Base-by-base conservation (phyloP, 2,329 filamentous ascomycete genomes). In the Lizonia empirigonia region DNA sequence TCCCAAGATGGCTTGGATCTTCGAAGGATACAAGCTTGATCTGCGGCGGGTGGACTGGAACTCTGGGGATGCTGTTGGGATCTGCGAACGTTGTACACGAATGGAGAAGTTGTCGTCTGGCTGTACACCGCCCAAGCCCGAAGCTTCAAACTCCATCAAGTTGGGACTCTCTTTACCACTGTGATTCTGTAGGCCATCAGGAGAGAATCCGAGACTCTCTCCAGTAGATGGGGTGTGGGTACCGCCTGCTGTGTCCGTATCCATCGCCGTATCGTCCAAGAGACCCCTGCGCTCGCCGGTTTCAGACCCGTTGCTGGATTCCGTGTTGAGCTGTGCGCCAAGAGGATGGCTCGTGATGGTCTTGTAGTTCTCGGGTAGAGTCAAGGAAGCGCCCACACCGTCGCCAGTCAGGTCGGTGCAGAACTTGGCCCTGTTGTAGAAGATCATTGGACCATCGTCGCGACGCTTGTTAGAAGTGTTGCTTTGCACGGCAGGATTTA, bases 401-500 rank as follows among this genome's bases (percentile, higher is more conserved):
- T 91, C 87, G 2, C 87, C 86, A 13, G 86, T 89, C 3, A 94
- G 74, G 68, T 96, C 91, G 1, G 86, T 91, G 69, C 86, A 94
- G 69, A 94, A 96, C 0, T 83, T 84, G 1, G 88, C 87, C 20
- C 88, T 89, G 53, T 82, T 90, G 69, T 93, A 95, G 66, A 92
- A 95, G 15, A 93, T 91, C 59, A 95, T 88, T 1, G 88, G 85
- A 7, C 90, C 90, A 51, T 89, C 85, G 10, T 85, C 80, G 0
- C 78, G 80, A 20, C 81, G 81, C 68, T 81, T 83, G 58, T 75
- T 80, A 1, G 70, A 67, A 1, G 56, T 74, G 26, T 78, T 63
- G 65, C 79, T 70, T 65, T 74, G 49, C 72, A 80, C 37, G 67
- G 77, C 58, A 67, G 82, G 57, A 76, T 83, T 63, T 4, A 70